Percentiles rank a stretch among this genome's conserved stretches.
phyloP scores from a whole-genome alignment of 164 flowering plant genomes.

The Tetrastigma voinierianum region DNA sequence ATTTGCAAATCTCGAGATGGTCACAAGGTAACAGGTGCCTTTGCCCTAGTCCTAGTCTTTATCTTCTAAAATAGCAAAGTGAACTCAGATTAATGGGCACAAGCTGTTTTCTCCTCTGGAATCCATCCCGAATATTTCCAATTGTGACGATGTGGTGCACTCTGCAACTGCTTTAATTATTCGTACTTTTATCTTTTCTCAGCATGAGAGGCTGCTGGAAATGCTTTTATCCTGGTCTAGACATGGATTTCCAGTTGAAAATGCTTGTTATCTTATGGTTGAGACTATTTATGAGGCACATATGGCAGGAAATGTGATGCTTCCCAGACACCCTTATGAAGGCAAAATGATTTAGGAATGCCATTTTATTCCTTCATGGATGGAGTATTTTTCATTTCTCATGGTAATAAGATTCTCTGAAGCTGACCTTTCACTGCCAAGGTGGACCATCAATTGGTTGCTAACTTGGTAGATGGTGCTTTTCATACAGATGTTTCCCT shows the following conservation, averaged over 20 bases:
- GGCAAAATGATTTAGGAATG: slow-evolving; percentile 11
- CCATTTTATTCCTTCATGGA: slow-evolving; percentile 36
- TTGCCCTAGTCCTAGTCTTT: slow-evolving; percentile 23
- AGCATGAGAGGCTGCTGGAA: slow-evolving; percentile 28
- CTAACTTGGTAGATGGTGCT: slow-evolving; percentile 31
- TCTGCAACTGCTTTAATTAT: slow-evolving; percentile 43
- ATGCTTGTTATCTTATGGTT: slow-evolving; percentile 42
- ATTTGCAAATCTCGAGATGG: slow-evolving; percentile 16
- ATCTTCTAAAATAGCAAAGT: slow-evolving; percentile 31
- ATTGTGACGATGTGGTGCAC: slow-evolving; percentile 32
- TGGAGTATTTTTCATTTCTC: slow-evolving; percentile 26
- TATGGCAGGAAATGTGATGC: neutral
- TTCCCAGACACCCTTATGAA: slow-evolving; percentile 6
- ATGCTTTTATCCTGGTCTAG: slow-evolving; percentile 47
- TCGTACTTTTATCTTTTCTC: slow-evolving; percentile 36
- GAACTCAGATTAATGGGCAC: slow-evolving; percentile 29
- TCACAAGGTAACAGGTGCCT: slow-evolving; percentile 1
- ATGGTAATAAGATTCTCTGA: slow-evolving; percentile 13
- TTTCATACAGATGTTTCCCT: slow-evolving; percentile 40
- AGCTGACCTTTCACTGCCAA: slow-evolving; percentile 13
- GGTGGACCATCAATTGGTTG: slow-evolving; percentile 18
- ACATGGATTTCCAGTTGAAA: slow-evolving; percentile 39
- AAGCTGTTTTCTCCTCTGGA: slow-evolving; percentile 32
- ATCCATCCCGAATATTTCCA: neutral
- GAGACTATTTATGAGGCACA: slow-evolving; percentile 43